Conservation (phyloP, 768 basidiomycete genomes). For the Lactarius quietus region DNA sequence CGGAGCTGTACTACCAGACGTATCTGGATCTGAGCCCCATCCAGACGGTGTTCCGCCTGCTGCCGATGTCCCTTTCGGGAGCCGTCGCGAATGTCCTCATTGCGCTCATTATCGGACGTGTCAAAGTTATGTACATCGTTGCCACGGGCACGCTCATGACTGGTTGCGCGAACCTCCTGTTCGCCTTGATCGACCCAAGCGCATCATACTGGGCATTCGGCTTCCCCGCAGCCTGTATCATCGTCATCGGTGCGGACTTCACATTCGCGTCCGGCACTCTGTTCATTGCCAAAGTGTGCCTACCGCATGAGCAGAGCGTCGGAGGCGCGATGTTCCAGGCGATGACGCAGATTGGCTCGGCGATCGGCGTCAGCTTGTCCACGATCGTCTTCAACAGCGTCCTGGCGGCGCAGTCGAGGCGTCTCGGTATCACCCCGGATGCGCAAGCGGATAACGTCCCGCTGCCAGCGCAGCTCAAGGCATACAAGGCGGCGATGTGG, state of each 20-base stretch:
- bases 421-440: constrained; percentile 35
- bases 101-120: too few relatives aligned
- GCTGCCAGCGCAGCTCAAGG: constrained; percentile 40
- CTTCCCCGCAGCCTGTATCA: constrained; percentile 61
- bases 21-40: too few relatives aligned
- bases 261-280: constrained; percentile 70
- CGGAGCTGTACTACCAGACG: too few relatives aligned
- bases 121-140: too few relatives aligned
- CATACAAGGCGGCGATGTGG: constrained; percentile 67
- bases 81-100: too few relatives aligned
- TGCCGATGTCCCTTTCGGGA: too few relatives aligned
- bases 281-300: constrained; percentile 57
- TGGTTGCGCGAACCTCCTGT: too few relatives aligned
- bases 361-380: constrained; percentile 68
- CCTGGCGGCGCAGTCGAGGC: constrained; percentile 33
- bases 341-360: constrained; percentile 71
- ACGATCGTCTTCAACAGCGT: constrained; percentile 67
- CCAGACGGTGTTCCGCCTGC: too few relatives aligned
- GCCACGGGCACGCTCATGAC: too few relatives aligned
- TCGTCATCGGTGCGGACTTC: constrained; percentile 79
- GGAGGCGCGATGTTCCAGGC: constrained; percentile 77
- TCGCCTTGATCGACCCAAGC: too few relatives aligned
- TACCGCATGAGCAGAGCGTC: constrained; percentile 72
- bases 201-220: constrained; percentile 78
- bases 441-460: constrained; percentile 33